These are phyloP conservation scores for Neostapfia colusana DNA, from an alignment of 176 grass and related monocot genomes.

Conservation along the genomic window DNA sequence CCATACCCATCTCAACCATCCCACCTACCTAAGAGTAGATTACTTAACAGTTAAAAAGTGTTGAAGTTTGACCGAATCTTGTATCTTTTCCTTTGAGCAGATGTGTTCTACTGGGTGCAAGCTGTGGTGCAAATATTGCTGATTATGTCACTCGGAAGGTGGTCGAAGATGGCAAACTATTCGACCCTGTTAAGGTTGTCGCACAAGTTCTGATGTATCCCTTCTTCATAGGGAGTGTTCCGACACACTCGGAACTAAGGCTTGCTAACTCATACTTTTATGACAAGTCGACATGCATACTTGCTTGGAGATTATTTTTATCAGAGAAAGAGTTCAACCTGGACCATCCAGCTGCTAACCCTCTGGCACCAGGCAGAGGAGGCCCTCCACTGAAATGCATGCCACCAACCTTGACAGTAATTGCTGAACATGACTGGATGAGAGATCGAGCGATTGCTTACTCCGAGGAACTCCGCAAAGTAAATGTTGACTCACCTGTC, in stretches of 20 bases:
- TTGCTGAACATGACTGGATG: slow-evolving; percentile 98
- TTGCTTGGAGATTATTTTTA: slow-evolving; percentile 88
- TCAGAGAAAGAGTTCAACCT: slow-evolving; percentile 76
- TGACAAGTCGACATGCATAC: slow-evolving; percentile 78
- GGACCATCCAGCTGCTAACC: slow-evolving; percentile 82
- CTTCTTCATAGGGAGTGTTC: slow-evolving; percentile 78
- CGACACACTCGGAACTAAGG: slow-evolving; percentile 90
- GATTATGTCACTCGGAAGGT: slow-evolving; percentile 78
- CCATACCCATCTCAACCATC: slow-evolving; percentile 12
- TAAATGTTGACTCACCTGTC: slow-evolving; percentile 83
- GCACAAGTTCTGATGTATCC: slow-evolving; percentile 98
- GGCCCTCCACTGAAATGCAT: slow-evolving; percentile 71
- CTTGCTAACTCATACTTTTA: slow-evolving; percentile 94
- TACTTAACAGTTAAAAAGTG: background rate
- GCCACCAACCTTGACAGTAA: slow-evolving; percentile 79
- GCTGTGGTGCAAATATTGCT: slow-evolving; percentile 86
- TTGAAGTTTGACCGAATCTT: slow-evolving; percentile 1
- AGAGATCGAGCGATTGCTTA: slow-evolving; percentile 89
- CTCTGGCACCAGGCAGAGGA: slow-evolving; percentile 54
- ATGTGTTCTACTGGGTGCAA: slow-evolving; percentile 88
- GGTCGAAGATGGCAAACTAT: slow-evolving; percentile 59
- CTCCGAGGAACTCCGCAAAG: slow-evolving; percentile 84
- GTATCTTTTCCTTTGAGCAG: slow-evolving; percentile 36
- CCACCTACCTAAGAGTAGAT: slow-evolving; percentile 9
- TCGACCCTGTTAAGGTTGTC: slow-evolving; percentile 76